A percentile compares a stretch with the other conserved stretches of the same genome.
phyloP scores from a whole-genome alignment of 2,329 filamentous ascomycete genomes.

The Penicillium sp. region DNA sequence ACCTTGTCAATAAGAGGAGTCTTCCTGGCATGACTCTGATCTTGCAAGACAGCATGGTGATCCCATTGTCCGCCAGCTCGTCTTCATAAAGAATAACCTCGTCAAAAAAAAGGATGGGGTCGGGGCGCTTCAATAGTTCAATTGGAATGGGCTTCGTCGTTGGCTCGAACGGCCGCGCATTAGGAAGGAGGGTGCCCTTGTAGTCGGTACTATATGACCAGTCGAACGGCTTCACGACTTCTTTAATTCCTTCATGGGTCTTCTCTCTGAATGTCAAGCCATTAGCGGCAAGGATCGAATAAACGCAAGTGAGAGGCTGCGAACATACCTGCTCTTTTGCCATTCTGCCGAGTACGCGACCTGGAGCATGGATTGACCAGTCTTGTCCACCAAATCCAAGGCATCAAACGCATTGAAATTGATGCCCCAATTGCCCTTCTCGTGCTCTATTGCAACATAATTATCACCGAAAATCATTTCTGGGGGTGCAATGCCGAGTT shows the following conservation, averaged over 20 bases:
- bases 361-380: conserved; percentile 82
- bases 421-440: conserved; percentile 72
- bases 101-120: conserved; percentile 95
- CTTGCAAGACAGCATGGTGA: conserved; percentile 86
- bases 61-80: conserved; percentile 96
- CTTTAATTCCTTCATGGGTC: conserved; percentile 80
- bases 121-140: conserved; percentile 78
- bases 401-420: conserved; percentile 83
- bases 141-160: conserved; percentile 68
- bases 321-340: conserved; percentile 61
- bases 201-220: conserved; percentile 97
- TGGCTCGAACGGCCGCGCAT: conserved; percentile 41
- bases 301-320: background rate
- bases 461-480: conserved; percentile 99
- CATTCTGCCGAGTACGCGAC: conserved; percentile 91
- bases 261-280: conserved; percentile 58
- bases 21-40: conserved; percentile 87
- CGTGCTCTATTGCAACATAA: conserved; percentile 70
- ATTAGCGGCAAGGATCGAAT: conserved; percentile 36
- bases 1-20: conserved; percentile 76
- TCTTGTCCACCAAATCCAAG: conserved; percentile 90
- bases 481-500: conserved; percentile 80
- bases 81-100: conserved; percentile 96
- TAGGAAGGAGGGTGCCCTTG: conserved; percentile 61
- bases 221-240: conserved; percentile 93